Base-by-base conservation (phyloP, 495 filamentous ascomycete species). In the Xylaria castorea region DNA sequence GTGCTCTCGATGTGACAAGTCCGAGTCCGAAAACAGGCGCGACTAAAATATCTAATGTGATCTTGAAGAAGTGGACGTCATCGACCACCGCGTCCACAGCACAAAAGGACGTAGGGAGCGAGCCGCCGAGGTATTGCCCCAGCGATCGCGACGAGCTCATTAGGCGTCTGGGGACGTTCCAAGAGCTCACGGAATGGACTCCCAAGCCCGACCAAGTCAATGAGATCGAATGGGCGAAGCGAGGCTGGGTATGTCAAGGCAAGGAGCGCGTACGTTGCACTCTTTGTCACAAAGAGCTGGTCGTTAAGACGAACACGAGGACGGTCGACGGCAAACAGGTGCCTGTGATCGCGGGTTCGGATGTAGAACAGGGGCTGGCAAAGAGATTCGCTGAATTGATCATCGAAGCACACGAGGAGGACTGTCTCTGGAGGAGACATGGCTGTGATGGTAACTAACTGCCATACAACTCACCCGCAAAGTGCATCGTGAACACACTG, bases 171-270 rank as follows among this genome's bases (percentile, higher is more conserved):
- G 91, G 91, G 73, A 96, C 95, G 1, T 99, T 96, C 75, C 90
- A 94, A 66, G 93, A 94, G 73, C 90, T 98, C 55, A 94, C 94
- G 71, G 89, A 92, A 77, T 99, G 96, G 96, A 89, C 86, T 75
- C 91, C 85, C 67, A 98, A 92, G 83, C 93, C 96, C 4, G 85
- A 92, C 14, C 82, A 84, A 46, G 91, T 98, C 74, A 94, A 90
- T 77, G 96, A 98, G 82, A 92, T 98, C 7, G 90, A 93, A 81
- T 99, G 97, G 97, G 94, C 95, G 8, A 97, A 95, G 84, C 86
- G 92, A 40, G 96, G 96, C 2, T 99, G 96, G 96, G 86, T 90
- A 2, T 98, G 95, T 78, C 88, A 91, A 27, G 92, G 91, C 74
- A 90, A 89, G 75, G 92, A 96, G 80, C 90, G 91, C 14, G 94